Evolutionary conservation across 2,329 filamentous ascomycete species (phyloP).

Genomic region (Sarocladium brachiariae): DNA sequence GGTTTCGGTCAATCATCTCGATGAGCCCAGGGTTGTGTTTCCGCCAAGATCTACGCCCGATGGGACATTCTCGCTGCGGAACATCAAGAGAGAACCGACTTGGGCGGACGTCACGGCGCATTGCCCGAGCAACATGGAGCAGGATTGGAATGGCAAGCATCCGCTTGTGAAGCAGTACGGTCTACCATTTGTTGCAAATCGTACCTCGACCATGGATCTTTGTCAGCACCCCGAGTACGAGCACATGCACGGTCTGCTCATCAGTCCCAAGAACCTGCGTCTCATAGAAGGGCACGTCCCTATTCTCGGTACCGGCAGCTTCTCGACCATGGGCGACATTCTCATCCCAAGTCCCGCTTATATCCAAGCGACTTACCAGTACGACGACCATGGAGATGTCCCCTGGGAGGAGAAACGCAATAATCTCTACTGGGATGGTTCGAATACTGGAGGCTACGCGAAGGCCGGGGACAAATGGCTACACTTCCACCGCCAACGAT

Average conservation of each 20-base stretch:
- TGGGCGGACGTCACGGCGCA: conserved; percentile 26
- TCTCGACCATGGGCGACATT: conserved; percentile 44
- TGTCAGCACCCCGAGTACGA: conserved; percentile 38
- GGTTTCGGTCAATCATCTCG: conserved; percentile 40
- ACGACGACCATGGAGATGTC: conserved; percentile 32
- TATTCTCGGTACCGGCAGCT: conserved; percentile 36
- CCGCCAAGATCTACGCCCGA: conserved; percentile 12
- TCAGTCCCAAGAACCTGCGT: conserved; percentile 34
- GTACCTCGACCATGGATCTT: conserved; percentile 25
- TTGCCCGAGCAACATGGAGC: conserved; percentile 17
- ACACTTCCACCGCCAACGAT: conserved; percentile 40
- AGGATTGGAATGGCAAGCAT: not conserved
- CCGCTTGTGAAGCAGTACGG: conserved; percentile 16
- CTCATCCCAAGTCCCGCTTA: conserved; percentile 46
- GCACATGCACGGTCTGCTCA: conserved; percentile 36
- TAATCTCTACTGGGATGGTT: conserved; percentile 51
- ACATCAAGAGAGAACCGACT: conserved; percentile 21
- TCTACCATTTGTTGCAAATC: conserved; percentile 30
- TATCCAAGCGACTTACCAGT: conserved; percentile 32
- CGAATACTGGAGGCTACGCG: conserved; percentile 42
- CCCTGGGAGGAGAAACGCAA: conserved; percentile 43
- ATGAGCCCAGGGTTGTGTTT: conserved; percentile 38
- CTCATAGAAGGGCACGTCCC: conserved; percentile 35
- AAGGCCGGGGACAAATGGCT: conserved; percentile 14
- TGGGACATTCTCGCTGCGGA: conserved; percentile 14